These are phyloP conservation scores for Sutorius eximius DNA, from an alignment of 1,284 basidiomycete species.

Conservation along the genomic window DNA sequence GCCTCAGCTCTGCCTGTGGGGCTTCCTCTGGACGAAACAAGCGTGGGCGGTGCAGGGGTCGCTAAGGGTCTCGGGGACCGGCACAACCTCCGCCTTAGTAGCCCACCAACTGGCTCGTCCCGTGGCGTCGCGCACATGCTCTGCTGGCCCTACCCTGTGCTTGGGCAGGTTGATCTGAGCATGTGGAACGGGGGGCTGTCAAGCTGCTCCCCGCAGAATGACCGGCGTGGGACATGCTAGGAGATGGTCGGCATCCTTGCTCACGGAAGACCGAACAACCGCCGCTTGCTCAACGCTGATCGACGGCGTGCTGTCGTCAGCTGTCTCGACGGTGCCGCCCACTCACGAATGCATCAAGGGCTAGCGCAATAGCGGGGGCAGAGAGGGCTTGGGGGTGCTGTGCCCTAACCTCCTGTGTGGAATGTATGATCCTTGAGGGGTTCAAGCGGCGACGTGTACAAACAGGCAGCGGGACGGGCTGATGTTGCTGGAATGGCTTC, in stretches of 20 bases:
- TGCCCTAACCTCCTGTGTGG: too few relatives aligned
- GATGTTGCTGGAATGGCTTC: too few relatives aligned
- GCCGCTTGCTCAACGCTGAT: too few relatives aligned
- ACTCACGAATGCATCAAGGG: too few relatives aligned
- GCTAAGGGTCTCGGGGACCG: slow-evolving; percentile 65
- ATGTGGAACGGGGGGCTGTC: slow-evolving; percentile 25
- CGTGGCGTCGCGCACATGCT: slow-evolving; percentile 15
- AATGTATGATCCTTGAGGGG: too few relatives aligned
- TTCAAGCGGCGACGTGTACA: too few relatives aligned
- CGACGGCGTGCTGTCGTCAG: too few relatives aligned
- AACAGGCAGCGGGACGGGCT: too few relatives aligned
- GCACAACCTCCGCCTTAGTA: slow-evolving; percentile 21
- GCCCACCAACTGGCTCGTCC: slow-evolving; percentile 17
- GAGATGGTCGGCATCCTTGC: slow-evolving; percentile 21
- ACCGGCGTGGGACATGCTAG: slow-evolving; percentile 17
- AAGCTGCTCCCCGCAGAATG: slow-evolving; percentile 7
- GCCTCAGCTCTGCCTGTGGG: slow-evolving; percentile 95
- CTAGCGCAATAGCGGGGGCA: too few relatives aligned
- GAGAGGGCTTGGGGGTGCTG: too few relatives aligned
- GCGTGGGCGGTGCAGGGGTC: slow-evolving; percentile 79
- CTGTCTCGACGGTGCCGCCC: too few relatives aligned
- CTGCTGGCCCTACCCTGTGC: slow-evolving; percentile 17
- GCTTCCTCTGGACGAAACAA: slow-evolving; percentile 89
- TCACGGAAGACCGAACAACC: too few relatives aligned
- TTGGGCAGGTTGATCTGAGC: slow-evolving; percentile 22